A percentile compares a stretch with the other conserved stretches of the same genome.
These are phyloP conservation scores for Penicillium italicum DNA, from an alignment of 2,329 filamentous ascomycete species.

Conservation along the genomic window DNA sequence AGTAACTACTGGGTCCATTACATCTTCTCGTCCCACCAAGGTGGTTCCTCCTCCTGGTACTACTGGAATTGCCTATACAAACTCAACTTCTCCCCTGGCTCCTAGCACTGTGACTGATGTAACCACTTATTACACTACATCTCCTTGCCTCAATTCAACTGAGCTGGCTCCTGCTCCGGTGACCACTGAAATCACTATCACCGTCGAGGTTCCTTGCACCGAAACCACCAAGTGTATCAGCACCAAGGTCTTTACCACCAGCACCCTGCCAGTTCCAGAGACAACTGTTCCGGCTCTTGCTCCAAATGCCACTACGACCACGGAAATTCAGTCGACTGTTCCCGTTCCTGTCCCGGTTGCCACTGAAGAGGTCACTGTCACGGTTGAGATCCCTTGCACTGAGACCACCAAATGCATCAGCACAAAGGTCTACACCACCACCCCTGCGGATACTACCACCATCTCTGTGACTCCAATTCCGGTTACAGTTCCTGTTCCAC, in stretches of 20 bases:
- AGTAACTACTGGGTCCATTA: not conserved
- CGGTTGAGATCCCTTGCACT: constrained; percentile 3
- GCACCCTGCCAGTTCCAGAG: not conserved
- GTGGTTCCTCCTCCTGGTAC: not conserved
- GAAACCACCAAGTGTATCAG: constrained; percentile 5
- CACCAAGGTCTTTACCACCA: not conserved
- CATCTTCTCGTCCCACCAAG: constrained; percentile 2
- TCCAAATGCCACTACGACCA: not conserved
- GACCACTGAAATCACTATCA: not conserved
- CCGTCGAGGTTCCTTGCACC: constrained; percentile 4
- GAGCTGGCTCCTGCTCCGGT: not conserved
- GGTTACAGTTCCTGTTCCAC: not conserved
- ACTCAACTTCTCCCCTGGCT: not conserved
- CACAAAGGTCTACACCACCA: not conserved
- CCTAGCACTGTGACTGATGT: not conserved
- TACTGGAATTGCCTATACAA: not conserved
- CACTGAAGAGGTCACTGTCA: not conserved
- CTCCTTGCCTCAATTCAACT: not conserved
- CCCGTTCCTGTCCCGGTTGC: not conserved
- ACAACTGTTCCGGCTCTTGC: not conserved
- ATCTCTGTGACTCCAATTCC: constrained; percentile 1
- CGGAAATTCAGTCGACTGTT: not conserved
- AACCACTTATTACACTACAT: not conserved
- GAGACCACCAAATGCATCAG: constrained; percentile 2
- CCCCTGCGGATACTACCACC: not conserved